Evolutionary conservation across 257 asterid species (phyloP).

Genomic region (Euphrasia confusa): DNA sequence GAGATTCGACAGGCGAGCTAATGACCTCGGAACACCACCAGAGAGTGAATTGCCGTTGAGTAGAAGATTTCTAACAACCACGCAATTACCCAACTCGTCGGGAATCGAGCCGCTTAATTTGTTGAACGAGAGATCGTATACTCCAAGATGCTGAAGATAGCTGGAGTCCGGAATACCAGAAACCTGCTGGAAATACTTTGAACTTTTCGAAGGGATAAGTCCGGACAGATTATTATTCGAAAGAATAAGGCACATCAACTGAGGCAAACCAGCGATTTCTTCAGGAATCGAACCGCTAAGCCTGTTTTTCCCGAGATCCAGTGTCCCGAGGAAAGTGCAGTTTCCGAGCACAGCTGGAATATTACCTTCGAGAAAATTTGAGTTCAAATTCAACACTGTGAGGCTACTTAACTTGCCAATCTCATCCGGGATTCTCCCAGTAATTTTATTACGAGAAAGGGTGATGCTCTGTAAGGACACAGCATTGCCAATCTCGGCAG

Average conservation of each 20-base stretch:
- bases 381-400: constrained; percentile 53
- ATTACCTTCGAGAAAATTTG: constrained; percentile 53
- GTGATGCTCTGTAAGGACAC: constrained; percentile 45
- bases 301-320: constrained; percentile 66
- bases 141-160: constrained; percentile 78
- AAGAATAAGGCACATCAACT: constrained; percentile 68
- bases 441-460: constrained; percentile 47
- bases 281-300: constrained; percentile 52
- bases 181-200: constrained; percentile 64
- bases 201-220: constrained; percentile 45
- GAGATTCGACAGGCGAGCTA: constrained; percentile 57
- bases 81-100: constrained; percentile 61
- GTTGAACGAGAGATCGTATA: constrained; percentile 77
- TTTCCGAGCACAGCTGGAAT: constrained; percentile 61
- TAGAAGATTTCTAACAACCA: constrained; percentile 57
- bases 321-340: constrained; percentile 54
- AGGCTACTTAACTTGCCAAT: constrained; percentile 52
- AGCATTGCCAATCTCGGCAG: constrained; percentile 54
- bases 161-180: constrained; percentile 53
- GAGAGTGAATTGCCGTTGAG: constrained; percentile 63
- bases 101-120: constrained; percentile 66
- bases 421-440: constrained; percentile 54
- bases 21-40: constrained; percentile 64
- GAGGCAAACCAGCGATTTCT: constrained; percentile 46
- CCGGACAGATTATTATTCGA: constrained; percentile 71